phyloP scores from a whole-genome alignment of 805 yeast genomes.

The Yarrowia phangngaensis region DNA sequence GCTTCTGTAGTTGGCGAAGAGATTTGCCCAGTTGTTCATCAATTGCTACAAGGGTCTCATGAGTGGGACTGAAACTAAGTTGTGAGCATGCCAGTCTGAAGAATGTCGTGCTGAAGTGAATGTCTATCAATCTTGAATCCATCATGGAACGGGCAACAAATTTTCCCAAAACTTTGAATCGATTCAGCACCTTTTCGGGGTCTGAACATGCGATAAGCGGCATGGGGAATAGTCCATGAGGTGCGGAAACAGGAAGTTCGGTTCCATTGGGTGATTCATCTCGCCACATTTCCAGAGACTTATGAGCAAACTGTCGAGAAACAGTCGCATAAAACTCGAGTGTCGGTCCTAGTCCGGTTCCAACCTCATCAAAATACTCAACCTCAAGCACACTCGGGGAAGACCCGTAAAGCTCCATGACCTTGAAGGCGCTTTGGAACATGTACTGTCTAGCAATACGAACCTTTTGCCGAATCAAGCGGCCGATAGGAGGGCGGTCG shows the following conservation, averaged over 20 bases:
- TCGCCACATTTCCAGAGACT: conserved; percentile 68
- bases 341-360: conserved; percentile 97
- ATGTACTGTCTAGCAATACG: conserved; percentile 67
- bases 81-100: conserved; percentile 47
- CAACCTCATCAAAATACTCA: conserved; percentile 85
- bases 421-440: conserved; percentile 72
- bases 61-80: conserved; percentile 31
- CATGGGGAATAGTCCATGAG: conserved; percentile 67
- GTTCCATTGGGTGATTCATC: conserved; percentile 27
- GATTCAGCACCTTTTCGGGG: conserved; percentile 41
- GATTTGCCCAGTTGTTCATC: conserved; percentile 62
- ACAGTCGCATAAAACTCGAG: conserved; percentile 83
- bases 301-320: conserved; percentile 66
- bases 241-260: conserved; percentile 35
- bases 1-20: conserved; percentile 48
- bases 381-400: conserved; percentile 81
- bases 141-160: conserved; percentile 82
- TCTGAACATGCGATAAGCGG: conserved; percentile 44
- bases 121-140: conserved; percentile 84
- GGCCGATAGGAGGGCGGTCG: conserved; percentile 48
- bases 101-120: conserved; percentile 67
- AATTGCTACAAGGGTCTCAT: conserved; percentile 47
- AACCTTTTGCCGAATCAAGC: conserved; percentile 74
- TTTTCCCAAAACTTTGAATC: conserved; percentile 69
- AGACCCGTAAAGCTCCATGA: conserved; percentile 69